Conservation (phyloP, 768 basidiomycete species). For the Agrocybe pediades region DNA sequence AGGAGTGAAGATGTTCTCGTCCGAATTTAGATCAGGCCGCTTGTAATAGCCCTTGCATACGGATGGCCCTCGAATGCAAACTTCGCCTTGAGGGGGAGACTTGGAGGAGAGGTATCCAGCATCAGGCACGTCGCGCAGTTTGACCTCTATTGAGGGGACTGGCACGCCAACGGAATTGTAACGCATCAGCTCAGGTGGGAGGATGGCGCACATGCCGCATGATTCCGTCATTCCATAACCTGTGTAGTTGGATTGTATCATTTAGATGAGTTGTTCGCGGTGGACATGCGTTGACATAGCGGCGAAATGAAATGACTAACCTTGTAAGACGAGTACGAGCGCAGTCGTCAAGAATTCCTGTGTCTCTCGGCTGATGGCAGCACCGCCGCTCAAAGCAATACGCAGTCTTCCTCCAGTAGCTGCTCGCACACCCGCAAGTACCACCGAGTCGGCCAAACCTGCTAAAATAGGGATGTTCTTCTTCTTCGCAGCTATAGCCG, state of each 20-base stretch:
- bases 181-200: slow-evolving; percentile 81
- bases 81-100: slow-evolving; percentile 79
- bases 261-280: not conserved
- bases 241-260: slow-evolving; percentile 32
- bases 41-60: slow-evolving; percentile 92
- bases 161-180: slow-evolving; percentile 84
- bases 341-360: slow-evolving; percentile 88
- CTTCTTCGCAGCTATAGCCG: slow-evolving; percentile 77
- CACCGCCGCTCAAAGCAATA: slow-evolving; percentile 82
- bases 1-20: slow-evolving; percentile 78
- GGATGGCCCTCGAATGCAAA: slow-evolving; percentile 84
- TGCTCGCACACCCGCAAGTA: slow-evolving; percentile 74
- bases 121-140: slow-evolving; percentile 79
- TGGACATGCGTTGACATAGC: too few species aligned
- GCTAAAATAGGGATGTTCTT: slow-evolving; percentile 64
- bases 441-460: slow-evolving; percentile 69
- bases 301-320: slow-evolving; percentile 45
- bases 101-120: slow-evolving; percentile 82
- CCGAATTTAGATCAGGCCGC: slow-evolving; percentile 85
- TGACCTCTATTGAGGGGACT: slow-evolving; percentile 86
- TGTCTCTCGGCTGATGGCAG: slow-evolving; percentile 81
- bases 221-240: slow-evolving; percentile 98
- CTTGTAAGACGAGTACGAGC: slow-evolving; percentile 84
- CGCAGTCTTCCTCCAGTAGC: slow-evolving; percentile 90
- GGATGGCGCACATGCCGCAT: slow-evolving; percentile 85